phyloP scores from a whole-genome alignment of 257 asterid genomes.

The Solanum tacnaense region DNA sequence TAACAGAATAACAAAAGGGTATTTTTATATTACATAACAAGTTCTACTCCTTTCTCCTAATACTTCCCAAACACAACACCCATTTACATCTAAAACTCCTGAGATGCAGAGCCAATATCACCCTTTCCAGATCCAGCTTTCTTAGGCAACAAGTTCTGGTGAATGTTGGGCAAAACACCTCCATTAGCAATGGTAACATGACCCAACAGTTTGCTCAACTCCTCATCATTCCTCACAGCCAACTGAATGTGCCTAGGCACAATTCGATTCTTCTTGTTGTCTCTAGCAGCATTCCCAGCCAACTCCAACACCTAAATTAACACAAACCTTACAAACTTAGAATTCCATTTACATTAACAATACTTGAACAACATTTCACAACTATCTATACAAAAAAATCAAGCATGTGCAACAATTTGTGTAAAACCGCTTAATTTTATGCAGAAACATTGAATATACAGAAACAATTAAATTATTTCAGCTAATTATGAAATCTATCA shows the following conservation, averaged over 20 bases:
- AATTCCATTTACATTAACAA: not conserved
- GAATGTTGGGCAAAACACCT: constrained; percentile 7
- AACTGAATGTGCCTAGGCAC: constrained; percentile 7
- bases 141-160: constrained; percentile 4
- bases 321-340: not conserved
- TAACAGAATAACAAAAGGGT: not conserved
- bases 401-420: not conserved
- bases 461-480: not conserved
- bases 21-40: not conserved
- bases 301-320: constrained; percentile 2
- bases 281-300: constrained; percentile 8
- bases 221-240: constrained; percentile 11
- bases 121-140: constrained; percentile 1
- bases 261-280: constrained; percentile 13
- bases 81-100: not conserved
- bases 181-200: constrained; percentile 5
- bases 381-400: not conserved
- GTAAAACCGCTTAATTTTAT: not conserved
- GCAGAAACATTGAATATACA: not conserved
- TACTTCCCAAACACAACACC: not conserved
- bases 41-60: not conserved
- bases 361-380: not conserved
- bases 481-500: not conserved
- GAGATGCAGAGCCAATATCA: constrained; percentile 7
- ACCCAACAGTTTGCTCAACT: constrained; percentile 3